Base-by-base conservation (phyloP, 2,329 filamentous ascomycete species). In the Arthroderma uncinatum region DNA sequence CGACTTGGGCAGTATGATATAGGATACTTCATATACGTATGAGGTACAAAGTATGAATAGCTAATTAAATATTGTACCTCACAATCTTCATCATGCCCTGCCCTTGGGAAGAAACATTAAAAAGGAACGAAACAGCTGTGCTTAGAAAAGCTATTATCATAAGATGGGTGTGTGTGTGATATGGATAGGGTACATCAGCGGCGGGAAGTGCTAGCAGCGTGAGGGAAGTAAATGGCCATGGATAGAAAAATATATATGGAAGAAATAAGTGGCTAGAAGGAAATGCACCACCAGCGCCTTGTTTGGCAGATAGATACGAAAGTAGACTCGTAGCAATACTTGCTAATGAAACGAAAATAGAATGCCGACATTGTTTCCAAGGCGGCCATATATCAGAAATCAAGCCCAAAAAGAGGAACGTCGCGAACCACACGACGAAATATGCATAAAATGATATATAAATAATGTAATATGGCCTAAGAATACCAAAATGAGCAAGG, bases 321-420 rank as follows among this genome's bases (percentile, higher is more conserved):
- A n/a, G 42, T 19, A 48, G 40, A 5, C 12, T 34, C 21, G 10
- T 10, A 47, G 21, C 21, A 48, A 12, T n/a, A 48, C 57, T 61
- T 61, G 19, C 58, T 58, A 21, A 61, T 59, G 37, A 60, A 47
- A n/a, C 56, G 59, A 39, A 61, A 56, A 57, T 57, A 58, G 19
- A 53, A 36, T 16, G 30, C 50, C 28, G 25, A 28, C 8, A 23
- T 50, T 50, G 44, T 50, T 30, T 39, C n/a, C 10, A 39, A 39
- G 36, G 36, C 36, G 36, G 36, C 8, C 10, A 33, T 33, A 33
- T 33, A 10, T 14, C 14, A 48, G 44, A 30, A 48, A 48, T 12
- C 25, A 14, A 25, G 10, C 44, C 44, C 44, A 25, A 48, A 48
- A 30, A 12, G 25, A 12, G 12, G 23, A 48, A 30, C 23, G n/a